Conservation (phyloP, 164 flowering plant species). For the Nymphaea colorata region DNA sequence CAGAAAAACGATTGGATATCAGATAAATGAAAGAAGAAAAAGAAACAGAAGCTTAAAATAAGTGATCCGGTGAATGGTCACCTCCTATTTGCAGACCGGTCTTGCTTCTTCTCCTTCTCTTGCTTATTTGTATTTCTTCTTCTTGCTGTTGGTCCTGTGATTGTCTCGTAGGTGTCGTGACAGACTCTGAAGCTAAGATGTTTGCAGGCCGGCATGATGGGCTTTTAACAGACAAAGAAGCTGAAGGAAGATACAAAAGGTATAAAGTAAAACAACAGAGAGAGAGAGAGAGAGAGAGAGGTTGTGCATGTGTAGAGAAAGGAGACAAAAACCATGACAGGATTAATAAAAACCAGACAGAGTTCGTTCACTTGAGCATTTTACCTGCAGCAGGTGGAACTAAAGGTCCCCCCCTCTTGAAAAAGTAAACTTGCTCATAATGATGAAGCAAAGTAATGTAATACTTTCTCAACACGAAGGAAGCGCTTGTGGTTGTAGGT, state of each 20-base stretch:
- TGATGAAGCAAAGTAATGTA: conserved; percentile 51
- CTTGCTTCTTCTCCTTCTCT: conserved; percentile 2
- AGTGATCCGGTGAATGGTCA: background rate
- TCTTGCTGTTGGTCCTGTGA: background rate
- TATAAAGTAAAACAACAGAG: background rate
- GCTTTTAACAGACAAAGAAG: conserved; percentile 9
- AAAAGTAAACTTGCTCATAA: conserved; percentile 73
- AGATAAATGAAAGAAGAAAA: background rate
- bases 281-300: background rate
- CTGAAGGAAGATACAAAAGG: conserved; percentile 4
- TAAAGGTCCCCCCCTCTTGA: conserved; percentile 31
- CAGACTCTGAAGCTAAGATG: conserved; percentile 3
- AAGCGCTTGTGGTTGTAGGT: conserved; percentile 80
- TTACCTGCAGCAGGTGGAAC: conserved; percentile 16
- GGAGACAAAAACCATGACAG: background rate
- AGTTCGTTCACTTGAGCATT: background rate
- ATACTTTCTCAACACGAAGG: conserved; percentile 67
- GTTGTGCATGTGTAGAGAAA: background rate
- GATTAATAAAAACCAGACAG: background rate
- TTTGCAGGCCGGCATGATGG: conserved; percentile 7
- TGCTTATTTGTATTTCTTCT: background rate
- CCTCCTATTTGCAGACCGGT: conserved; percentile 4
- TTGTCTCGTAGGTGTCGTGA: background rate
- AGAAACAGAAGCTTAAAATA: background rate
- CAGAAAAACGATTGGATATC: background rate